phyloP scores from a whole-genome alignment of 139 green algal species.

The Edaphochlamys debaryana region DNA sequence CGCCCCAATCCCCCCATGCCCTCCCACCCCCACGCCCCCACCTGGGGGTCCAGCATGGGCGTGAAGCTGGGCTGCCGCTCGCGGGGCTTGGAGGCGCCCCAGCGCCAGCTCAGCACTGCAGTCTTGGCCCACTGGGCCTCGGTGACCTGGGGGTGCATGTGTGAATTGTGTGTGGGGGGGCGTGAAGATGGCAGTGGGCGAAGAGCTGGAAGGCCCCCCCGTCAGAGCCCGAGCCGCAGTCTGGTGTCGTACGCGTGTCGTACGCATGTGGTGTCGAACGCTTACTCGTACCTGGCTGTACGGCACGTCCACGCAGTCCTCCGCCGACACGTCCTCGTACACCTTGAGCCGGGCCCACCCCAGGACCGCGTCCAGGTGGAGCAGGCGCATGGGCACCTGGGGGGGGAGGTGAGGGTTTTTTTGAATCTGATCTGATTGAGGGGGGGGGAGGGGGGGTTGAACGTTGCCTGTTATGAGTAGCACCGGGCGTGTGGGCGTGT shows the following conservation, averaged over 20 bases:
- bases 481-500: not conserved
- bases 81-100: not conserved
- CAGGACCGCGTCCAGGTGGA: too few relatives aligned
- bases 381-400: too few relatives aligned
- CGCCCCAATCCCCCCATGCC: too few relatives aligned
- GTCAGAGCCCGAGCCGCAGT: too few relatives aligned
- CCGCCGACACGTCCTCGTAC: not conserved
- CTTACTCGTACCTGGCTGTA: not conserved
- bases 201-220: too few relatives aligned
- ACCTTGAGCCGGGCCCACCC: not conserved
- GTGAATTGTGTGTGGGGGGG: not conserved
- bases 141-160: not conserved
- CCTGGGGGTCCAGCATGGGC: not conserved
- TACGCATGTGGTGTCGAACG: not conserved
- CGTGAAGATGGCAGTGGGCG: not conserved
- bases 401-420: not conserved
- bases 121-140: not conserved
- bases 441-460: not conserved
- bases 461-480: too few relatives aligned
- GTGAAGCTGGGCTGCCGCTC: not conserved
- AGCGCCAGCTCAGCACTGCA: not conserved
- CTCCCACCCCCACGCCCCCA: too few relatives aligned
- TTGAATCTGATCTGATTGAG: too few relatives aligned
- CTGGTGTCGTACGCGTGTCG: too few relatives aligned
- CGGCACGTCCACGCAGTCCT: not conserved